A percentile compares a stretch with the other conserved stretches of the same genome.
Evolutionary conservation across 805 yeast species (phyloP).

Genomic region (Myxozyma monticola): DNA sequence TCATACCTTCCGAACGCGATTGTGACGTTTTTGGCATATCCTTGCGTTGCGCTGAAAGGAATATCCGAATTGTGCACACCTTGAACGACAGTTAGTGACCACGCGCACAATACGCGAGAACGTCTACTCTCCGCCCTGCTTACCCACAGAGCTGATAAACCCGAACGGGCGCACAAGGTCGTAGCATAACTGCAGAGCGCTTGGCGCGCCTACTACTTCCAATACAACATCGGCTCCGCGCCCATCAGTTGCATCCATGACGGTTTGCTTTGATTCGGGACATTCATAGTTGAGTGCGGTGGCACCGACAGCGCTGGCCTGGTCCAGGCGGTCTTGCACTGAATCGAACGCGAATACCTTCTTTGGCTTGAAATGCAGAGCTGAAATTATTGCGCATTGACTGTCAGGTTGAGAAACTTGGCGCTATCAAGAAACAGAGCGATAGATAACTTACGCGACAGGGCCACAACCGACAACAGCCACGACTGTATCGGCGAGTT

Average conservation of each 20-base stretch:
- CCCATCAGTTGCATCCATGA: constrained; percentile 44
- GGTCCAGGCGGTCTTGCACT: constrained; percentile 48
- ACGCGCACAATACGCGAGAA: too few species aligned
- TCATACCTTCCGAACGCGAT: constrained; percentile 51
- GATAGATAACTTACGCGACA: constrained; percentile 39
- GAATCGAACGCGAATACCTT: constrained; percentile 52
- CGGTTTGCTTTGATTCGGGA: constrained; percentile 42
- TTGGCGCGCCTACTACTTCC: constrained; percentile 59
- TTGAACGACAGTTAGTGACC: background rate
- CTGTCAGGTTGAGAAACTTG: background rate
- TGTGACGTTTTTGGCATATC: constrained; percentile 57
- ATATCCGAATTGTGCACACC: constrained; percentile 50
- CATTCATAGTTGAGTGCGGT: constrained; percentile 36
- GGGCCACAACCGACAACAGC: constrained; percentile 64
- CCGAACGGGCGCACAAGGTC: constrained; percentile 60
- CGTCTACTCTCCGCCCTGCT: too few species aligned
- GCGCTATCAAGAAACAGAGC: too few species aligned
- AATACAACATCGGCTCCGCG: constrained; percentile 61
- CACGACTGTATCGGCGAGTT: constrained; percentile 43
- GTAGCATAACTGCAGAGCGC: constrained; percentile 53
- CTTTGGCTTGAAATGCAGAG: constrained; percentile 46
- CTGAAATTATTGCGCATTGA: constrained; percentile 50
- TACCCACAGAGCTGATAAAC: constrained; percentile 52
- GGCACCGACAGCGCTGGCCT: constrained; percentile 53
- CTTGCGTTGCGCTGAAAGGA: constrained; percentile 58